Evolutionary conservation across 805 yeast genomes (phyloP).

Genomic region (Citeromyces nyonsensis): DNA sequence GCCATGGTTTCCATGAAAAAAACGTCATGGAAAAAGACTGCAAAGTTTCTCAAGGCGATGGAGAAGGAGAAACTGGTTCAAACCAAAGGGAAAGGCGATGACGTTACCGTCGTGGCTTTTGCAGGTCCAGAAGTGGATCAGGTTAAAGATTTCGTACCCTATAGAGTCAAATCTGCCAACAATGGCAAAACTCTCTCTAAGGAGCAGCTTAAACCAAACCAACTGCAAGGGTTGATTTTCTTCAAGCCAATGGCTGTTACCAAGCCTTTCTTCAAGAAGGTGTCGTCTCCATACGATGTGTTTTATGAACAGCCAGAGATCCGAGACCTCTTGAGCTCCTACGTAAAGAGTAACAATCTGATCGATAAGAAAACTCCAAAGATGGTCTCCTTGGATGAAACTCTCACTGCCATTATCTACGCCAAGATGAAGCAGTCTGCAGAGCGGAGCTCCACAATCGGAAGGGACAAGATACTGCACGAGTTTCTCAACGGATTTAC

Average conservation of each 20-base stretch:
- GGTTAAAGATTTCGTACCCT: conserved; percentile 50
- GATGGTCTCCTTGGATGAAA: conserved; percentile 37
- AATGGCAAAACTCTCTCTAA: no score
- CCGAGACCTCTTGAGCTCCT: conserved; percentile 32
- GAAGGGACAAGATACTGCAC: conserved; percentile 22
- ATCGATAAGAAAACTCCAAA: conserved; percentile 30
- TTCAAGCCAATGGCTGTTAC: conserved; percentile 43
- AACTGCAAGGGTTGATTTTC: conserved; percentile 17
- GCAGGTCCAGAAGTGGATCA: conserved; percentile 26
- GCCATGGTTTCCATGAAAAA: conserved; percentile 48
- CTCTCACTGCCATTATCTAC: conserved; percentile 26
- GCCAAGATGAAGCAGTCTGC: conserved; percentile 9
- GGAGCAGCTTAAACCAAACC: no score
- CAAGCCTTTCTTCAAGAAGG: conserved; percentile 26
- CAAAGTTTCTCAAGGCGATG: conserved; percentile 76
- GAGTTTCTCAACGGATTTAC: conserved; percentile 29
- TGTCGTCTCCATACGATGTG: conserved; percentile 18
- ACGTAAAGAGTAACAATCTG: conserved; percentile 36
- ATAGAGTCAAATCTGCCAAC: conserved; percentile 20
- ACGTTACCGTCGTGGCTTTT: conserved; percentile 37
- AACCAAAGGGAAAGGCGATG: conserved; percentile 78
- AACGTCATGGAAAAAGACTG: conserved; percentile 80
- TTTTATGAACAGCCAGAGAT: conserved; percentile 42
- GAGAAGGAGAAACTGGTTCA: conserved; percentile 59
- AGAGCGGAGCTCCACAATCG: no score